These are phyloP conservation scores for Penicillium psychrofluorescens DNA, from an alignment of 495 filamentous ascomycete species.

Conservation along the genomic window DNA sequence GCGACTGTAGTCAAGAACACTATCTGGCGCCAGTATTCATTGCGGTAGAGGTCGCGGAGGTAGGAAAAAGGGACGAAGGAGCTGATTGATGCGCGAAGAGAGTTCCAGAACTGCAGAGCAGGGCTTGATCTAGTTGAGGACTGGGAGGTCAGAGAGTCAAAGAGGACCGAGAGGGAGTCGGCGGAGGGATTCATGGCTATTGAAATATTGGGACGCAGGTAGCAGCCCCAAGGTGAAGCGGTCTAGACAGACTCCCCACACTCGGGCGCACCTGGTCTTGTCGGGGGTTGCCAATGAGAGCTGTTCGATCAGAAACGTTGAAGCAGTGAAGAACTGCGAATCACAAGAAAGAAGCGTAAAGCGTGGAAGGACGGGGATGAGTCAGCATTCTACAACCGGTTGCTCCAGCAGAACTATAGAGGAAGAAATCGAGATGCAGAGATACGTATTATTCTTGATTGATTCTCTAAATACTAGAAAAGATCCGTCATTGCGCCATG, in stretches of 20 bases:
- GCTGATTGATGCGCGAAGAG: neutral
- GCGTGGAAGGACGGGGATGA: too few species aligned
- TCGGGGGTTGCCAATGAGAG: conserved; percentile 24
- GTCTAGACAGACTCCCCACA: conserved; percentile 3
- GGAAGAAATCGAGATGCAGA: too few species aligned
- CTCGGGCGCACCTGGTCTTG: conserved; percentile 9
- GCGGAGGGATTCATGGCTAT: neutral
- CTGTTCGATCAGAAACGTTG: conserved; percentile 20
- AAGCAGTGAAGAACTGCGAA: neutral
- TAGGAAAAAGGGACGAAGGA: conserved; percentile 11
- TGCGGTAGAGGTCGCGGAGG: conserved; percentile 14
- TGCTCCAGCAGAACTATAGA: too few species aligned
- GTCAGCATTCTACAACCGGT: too few species aligned
- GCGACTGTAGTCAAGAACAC: conserved; percentile 30
- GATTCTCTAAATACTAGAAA: conserved; percentile 18
- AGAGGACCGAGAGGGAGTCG: conserved; percentile 8
- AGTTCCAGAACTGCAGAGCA: too few species aligned
- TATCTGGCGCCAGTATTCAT: conserved; percentile 29
- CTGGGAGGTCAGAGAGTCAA: conserved; percentile 10
- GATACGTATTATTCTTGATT: too few species aligned
- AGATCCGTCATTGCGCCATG: conserved; percentile 56
- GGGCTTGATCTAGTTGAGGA: neutral
- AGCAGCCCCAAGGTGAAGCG: conserved; percentile 9
- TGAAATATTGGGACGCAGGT: too few species aligned
- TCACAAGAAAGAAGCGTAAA: neutral